Base-by-base conservation (phyloP, 2,329 filamentous ascomycete genomes). In the Colletotrichum graminicola region DNA sequence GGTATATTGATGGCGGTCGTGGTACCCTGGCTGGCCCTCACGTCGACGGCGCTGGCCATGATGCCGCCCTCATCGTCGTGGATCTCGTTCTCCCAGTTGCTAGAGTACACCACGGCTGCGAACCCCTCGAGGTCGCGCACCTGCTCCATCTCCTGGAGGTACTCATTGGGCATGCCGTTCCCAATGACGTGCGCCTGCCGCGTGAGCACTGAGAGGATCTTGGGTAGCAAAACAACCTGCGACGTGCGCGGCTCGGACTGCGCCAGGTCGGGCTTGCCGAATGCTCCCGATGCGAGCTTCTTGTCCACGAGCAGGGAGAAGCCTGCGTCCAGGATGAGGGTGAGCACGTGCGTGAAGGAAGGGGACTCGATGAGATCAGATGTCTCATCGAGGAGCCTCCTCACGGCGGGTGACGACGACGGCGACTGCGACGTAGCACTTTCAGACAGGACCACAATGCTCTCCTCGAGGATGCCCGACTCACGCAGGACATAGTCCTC, bases 321-420 rank as follows among this genome's bases (percentile, higher is more conserved):
- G 66, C 92, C 93, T 56, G 94, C 89, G 80, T 98, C 95, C 71
- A 98, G 92, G 67, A 98, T 88, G 69, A 93, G 90, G 2, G 92
- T 94, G 55, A 98, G 87, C 45, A 99, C 94, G 77, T 94, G 92
- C 0, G 91, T 89, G 82, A 98, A 98, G 45, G 93, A 89, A 0
- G 96, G 96, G 1, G 96, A 98, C 78, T 99, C 96, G 78, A 98
- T 92, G 32, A 99, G 88, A 79, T 99, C 96, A 49, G 95, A 93
- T 2, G 96, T 98, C 84, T 99, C 96, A 79, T 99, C 95, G 1
- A 99, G 89, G 26, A 99, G 88, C 69, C 93, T 92, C 67, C 95
- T 91, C 67, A 99, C 89, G 1, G 91, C 89, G 8, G 82, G 80
- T 14, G 86, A 79, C n/a, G 87, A 85, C 39, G 84, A 80, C 16